Evolutionary conservation across 148 eudicot species (phyloP), one percentile per base, ranked within the genome.

Genomic region (Rhododendron griersonianum): DNA sequence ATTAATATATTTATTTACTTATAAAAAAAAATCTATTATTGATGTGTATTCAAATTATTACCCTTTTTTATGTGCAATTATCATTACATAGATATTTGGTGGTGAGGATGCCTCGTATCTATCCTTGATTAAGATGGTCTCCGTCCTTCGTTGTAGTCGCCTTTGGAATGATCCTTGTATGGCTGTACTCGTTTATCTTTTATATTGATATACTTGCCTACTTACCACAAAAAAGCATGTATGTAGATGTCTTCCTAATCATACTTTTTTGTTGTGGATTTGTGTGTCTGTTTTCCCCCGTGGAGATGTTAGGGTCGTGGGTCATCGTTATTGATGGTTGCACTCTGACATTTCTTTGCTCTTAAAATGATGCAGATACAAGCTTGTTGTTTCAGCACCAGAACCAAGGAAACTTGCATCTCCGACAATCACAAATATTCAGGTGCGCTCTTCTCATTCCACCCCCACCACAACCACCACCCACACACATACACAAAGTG

Each of bases 361-460:
- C 35, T 78, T 78, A 82, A 11, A 82, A 67, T 69, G 30, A 89
- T 92, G 80, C 93, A 98, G 99, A 81, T 98, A 94, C 94, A 98
- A 98, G 91, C 93, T 98, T 86, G 93, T 94, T 67, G 96, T 98
- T 76, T 91, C 95, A 63, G 94, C 94, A 63, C 82, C 98, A 16
- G 96, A 95, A 87, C 94, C 96, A 81, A 95, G 87, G 92, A 95
- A 94, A 90, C 91, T 98, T 89, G 93, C 92, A 84, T 91, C 98
- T 88, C 98, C 99, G 18, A 91, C 92, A 82, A 93, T 95, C 59
- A 88, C 94, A 74, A 98, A 95, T 88, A 95, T 98, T 82, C 98
- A 98, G 99, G 99, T 98, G 80, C 10, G 10, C 65, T 59, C 25
- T 55, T 55, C 55, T 14, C 9, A 84, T 57, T 86, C 59, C 81